Evolutionary conservation across 1,139 yeast genomes (phyloP), one percentile per base, ranked within the genome.

Genomic region (Debaryomyces robertsiae): DNA sequence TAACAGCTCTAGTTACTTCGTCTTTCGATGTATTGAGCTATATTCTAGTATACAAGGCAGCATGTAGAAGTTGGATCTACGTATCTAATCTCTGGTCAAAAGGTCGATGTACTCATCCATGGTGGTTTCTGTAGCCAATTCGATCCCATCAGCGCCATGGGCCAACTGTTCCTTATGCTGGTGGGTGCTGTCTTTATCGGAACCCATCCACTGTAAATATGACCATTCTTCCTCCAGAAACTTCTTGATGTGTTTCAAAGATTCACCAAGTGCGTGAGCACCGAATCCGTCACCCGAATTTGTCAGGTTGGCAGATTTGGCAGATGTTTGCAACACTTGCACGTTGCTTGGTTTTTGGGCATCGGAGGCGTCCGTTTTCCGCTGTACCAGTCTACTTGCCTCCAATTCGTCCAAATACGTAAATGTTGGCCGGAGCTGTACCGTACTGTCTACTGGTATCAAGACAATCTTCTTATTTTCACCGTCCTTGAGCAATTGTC

Each of bases 381-480:
- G 59, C 45, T 58, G 67, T n/a, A 50, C 54, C 39, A 50, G 57
- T 37, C 54, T 60, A 29, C 52, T 47, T 11, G 53, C 52, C 41
- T 73, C 78, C 28, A 66, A 39, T 31, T 70, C 78, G 55, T 86
- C 95, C 39, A 90, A 79, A 57, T 90, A 87, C 48, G 75, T 77
- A 65, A 93, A 89, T 46, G 79, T 77, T 1, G 98, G 94, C 53
- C 96, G 75, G 47, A 93, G 61, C 61, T 91, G 98, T 0, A 85
- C 80, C 0, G 87, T 79, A 17, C 82, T 74, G 37, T 79, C 77
- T 2, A 90, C 70, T 0, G 94, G 89, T 1, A 80, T 64, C 46
- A 91, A 61, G 37, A 86, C 82, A 11, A 90, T 58, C 50, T 76
- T 80, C 36, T 52, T 58, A 11, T 34, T 39, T 4, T 50, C 49